Base-by-base conservation (phyloP, 306 rosid genomes). In the Albizia julibrissin region DNA sequence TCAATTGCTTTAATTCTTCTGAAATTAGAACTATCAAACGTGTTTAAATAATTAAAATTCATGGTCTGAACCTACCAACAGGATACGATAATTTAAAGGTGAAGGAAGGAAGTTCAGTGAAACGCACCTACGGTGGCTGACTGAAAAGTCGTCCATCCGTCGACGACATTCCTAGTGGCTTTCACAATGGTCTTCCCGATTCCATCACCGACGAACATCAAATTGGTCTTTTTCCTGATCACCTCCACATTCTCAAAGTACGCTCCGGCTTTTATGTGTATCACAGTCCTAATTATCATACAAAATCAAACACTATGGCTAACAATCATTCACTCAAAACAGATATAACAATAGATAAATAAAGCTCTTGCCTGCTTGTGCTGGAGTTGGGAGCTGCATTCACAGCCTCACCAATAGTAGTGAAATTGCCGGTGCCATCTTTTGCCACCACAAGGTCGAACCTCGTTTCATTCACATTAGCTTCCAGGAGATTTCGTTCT, bases 231-330 rank as follows among this genome's bases (percentile, higher is more conserved):
- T 87, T 83, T 88, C 87, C 76, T 91, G 21, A 59, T 90, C 16
- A 95, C 92, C 82, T 93, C 98, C 82, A 95, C 97, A 40, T 95
- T 95, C 89, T 95, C 99, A 3, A 95, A 88, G 75, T 95, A 95
- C 0, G 94, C 88, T 44, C 99, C 98, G 0, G 87, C 86, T 84
- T 93, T 91, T 87, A 95, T 91, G 78, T 88, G 80, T 85, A 93
- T 95, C 79, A 90, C 93, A 85, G 89, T 93, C 89, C 99, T 95
- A 37, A 37, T 6, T 6, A 52, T 69, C 33, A 4, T 0, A 24
- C 18, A 26, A 22, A 21, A 26, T 7, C 47, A 76, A 54, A 46
- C 27, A 37, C 54, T 2, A 13, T 2, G 2, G 9, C 21, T 14
- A 5, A n/a, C 21, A 34, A 26, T 75, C 50, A 43, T 27, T 13